Percentiles rank a stretch among this genome's conserved stretches.
These are phyloP conservation scores for Saitozyma podzolica DNA, from an alignment of 768 basidiomycete species.

Conservation along the genomic window DNA sequence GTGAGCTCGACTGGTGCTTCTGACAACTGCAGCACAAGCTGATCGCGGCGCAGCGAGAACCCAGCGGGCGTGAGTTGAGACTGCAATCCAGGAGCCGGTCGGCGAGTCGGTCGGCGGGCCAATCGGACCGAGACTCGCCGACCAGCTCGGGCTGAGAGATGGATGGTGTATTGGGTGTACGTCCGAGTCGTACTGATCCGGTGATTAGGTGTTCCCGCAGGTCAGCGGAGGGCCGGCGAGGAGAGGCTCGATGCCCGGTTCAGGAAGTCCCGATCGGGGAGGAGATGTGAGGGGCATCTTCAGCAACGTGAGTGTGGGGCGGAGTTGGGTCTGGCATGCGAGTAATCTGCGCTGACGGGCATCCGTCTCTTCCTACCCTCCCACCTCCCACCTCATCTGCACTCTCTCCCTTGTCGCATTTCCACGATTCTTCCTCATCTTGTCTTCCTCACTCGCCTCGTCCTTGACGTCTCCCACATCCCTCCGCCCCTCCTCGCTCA, in stretches of 20 bases:
- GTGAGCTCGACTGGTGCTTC: slow-evolving; percentile 17
- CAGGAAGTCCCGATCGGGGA: slow-evolving; percentile 38
- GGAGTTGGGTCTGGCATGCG: background rate
- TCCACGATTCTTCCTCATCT: background rate
- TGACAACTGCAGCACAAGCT: background rate
- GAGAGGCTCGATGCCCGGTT: slow-evolving; percentile 44
- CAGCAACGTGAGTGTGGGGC: slow-evolving; percentile 41
- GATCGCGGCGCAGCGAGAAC: slow-evolving; percentile 36
- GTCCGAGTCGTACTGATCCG: background rate
- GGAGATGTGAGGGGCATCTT: slow-evolving; percentile 47
- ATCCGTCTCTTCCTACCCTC: background rate
- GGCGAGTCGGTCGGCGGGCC: too few species aligned
- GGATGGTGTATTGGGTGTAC: background rate
- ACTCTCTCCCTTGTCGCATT: background rate
- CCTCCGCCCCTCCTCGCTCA: slow-evolving; percentile 1
- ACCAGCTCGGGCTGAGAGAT: background rate
- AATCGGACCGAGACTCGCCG: background rate
- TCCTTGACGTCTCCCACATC: background rate
- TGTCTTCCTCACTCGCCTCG: background rate
- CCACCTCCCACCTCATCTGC: background rate
- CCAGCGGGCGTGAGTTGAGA: slow-evolving; percentile 45
- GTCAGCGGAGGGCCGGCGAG: slow-evolving; percentile 22
- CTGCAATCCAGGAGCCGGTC: too few species aligned
- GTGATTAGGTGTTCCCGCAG: slow-evolving; percentile 38
- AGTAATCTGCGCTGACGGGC: background rate